These are phyloP conservation scores for Reutealis trisperma DNA, from an alignment of 345 rosid genomes.

Conservation along the genomic window DNA sequence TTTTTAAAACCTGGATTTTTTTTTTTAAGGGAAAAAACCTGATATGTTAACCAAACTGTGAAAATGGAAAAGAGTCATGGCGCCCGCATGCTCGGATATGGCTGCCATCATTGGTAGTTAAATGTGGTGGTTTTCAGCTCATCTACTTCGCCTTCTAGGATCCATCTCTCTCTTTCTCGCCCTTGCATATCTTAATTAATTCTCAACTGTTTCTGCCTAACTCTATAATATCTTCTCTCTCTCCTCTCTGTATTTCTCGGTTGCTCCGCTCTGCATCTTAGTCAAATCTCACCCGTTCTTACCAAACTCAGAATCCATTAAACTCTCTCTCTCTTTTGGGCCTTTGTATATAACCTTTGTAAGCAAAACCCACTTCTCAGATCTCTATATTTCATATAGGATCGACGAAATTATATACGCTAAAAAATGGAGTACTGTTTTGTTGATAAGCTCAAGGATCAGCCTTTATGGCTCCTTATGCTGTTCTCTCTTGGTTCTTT, in stretches of 20 bases:
- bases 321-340: neutral
- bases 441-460: constrained; percentile 48
- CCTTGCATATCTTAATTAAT: constrained; percentile 11
- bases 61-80: too few relatives aligned
- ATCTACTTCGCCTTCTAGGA: constrained; percentile 48
- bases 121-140: constrained; percentile 68
- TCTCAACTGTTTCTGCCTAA: constrained; percentile 3
- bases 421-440: constrained; percentile 54
- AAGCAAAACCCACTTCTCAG: constrained; percentile 19
- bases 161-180: constrained; percentile 15
- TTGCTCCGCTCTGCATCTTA: neutral
- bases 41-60: too few relatives aligned
- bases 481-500: constrained; percentile 64
- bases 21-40: too few relatives aligned
- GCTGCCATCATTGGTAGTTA: constrained; percentile 33
- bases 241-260: constrained; percentile 4
- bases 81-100: neutral
- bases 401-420: neutral
- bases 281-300: neutral
- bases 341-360: constrained; percentile 1
- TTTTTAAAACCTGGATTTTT: too few relatives aligned
- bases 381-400: constrained; percentile 6
- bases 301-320: neutral
- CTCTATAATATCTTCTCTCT: neutral
- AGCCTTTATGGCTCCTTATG: constrained; percentile 62